A percentile compares a stretch with the other conserved stretches of the same genome.
Conservation (phyloP, 208 protist genomes). For the Trypanosomatidae sp. region DNA sequence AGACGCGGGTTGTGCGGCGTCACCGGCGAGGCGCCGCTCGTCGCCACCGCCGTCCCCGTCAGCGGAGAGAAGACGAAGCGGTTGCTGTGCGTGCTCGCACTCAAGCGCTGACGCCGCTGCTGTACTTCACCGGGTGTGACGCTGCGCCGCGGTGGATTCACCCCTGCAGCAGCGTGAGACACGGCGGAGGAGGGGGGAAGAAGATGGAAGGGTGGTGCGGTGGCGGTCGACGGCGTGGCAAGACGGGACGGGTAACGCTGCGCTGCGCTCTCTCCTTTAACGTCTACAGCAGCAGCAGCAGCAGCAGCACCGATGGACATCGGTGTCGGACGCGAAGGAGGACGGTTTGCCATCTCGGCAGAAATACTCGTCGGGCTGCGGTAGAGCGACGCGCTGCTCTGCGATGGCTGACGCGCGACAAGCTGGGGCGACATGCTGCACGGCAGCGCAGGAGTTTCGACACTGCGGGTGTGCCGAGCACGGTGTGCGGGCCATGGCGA, state of each 20-base stretch:
- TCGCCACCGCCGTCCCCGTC: slow-evolving; percentile 7
- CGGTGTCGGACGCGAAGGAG: background rate
- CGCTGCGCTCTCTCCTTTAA: background rate
- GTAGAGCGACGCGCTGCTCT: background rate
- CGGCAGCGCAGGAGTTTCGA: no score
- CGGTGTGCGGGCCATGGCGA: no score
- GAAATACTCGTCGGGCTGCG: background rate
- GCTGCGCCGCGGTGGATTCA: no score
- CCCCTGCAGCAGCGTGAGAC: no score
- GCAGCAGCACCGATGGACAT: background rate
- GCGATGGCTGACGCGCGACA: slow-evolving; percentile 10
- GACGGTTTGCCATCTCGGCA: no score
- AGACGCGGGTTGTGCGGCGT: no score
- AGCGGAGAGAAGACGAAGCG: slow-evolving; percentile 10
- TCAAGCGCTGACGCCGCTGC: background rate
- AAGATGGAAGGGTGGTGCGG: no score
- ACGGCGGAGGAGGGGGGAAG: no score
- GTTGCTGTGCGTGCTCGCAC: background rate
- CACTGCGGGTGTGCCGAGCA: no score
- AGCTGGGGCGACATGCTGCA: slow-evolving; percentile 14
- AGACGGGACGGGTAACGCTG: background rate
- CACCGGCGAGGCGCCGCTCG: background rate
- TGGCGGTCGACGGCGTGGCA: no score
- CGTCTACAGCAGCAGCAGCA: no score
- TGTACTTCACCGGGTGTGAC: background rate